Percentiles rank a stretch among this genome's conserved stretches.
Conservation (phyloP, 768 basidiomycete genomes). For the Mycena filopes region DNA sequence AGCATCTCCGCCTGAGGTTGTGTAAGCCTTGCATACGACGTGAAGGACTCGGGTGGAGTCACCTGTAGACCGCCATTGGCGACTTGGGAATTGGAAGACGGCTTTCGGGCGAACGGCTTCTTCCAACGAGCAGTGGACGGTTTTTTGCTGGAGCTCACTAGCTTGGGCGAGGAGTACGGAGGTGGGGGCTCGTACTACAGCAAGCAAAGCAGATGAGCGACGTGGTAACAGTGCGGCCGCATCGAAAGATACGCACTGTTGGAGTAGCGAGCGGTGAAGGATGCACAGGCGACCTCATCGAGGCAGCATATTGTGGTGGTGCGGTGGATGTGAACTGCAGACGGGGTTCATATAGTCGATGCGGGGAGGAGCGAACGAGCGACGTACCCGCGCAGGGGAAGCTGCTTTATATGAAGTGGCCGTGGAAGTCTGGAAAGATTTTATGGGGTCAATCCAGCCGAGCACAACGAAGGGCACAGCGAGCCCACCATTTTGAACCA, state of each 20-base stretch:
- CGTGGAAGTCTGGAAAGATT: not conserved
- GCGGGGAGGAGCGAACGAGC: not conserved
- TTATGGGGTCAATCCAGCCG: not conserved
- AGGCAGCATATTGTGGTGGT: conserved; percentile 16
- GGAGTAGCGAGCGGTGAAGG: not conserved
- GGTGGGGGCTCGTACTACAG: conserved; percentile 9
- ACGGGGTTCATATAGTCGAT: not conserved
- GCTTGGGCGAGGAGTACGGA: conserved; percentile 16
- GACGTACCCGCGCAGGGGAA: not conserved
- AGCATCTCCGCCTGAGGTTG: conserved; percentile 41
- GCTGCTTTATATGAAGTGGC: not conserved
- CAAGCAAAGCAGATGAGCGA: not conserved
- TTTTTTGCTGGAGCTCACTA: conserved; percentile 1
- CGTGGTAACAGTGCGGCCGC: not conserved
- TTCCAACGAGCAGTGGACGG: not conserved
- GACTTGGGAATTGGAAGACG: not conserved
- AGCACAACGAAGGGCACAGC: not conserved
- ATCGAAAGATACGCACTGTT: not conserved
- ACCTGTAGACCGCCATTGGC: conserved; percentile 16
- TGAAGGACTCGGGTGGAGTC: not conserved
- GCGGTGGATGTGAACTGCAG: not conserved
- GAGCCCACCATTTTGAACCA: conserved; percentile 1
- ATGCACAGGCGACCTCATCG: not conserved
- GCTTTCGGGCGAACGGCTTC: conserved; percentile 22
- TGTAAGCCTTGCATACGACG: not conserved